These are phyloP conservation scores for Trichosporon inkin DNA, from an alignment of 1,284 basidiomycete genomes.

Conservation along the genomic window DNA sequence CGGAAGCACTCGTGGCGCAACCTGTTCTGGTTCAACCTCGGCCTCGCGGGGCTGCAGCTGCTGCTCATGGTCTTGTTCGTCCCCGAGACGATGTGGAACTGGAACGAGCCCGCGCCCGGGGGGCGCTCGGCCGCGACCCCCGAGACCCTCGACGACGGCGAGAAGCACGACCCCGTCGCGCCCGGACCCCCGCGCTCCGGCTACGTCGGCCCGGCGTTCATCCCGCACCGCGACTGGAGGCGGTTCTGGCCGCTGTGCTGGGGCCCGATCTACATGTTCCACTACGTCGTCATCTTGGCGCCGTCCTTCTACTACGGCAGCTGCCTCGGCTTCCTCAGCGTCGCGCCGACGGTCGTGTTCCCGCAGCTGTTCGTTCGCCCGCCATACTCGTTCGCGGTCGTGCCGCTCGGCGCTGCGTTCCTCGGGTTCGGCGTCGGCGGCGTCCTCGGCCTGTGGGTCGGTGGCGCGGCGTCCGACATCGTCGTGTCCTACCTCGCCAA, in stretches of 20 bases:
- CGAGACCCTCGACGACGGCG: neutral
- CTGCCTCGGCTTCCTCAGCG: slow-evolving; percentile 40
- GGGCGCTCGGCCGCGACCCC: neutral
- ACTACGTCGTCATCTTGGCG: slow-evolving; percentile 31
- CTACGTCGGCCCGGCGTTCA: slow-evolving; percentile 36
- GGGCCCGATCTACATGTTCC: slow-evolving; percentile 34
- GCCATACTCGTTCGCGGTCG: slow-evolving; percentile 39
- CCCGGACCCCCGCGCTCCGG: neutral
- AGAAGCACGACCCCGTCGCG: neutral
- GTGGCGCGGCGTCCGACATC: slow-evolving; percentile 40
- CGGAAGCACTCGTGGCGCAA: slow-evolving; percentile 30
- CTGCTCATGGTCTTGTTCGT: slow-evolving; percentile 33
- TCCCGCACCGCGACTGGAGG: slow-evolving; percentile 40
- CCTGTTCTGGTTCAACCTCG: slow-evolving; percentile 44
- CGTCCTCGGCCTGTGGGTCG: slow-evolving; percentile 43
- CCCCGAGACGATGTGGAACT: slow-evolving; percentile 46
- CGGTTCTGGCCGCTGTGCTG: slow-evolving; percentile 33
- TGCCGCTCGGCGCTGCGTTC: slow-evolving; percentile 40
- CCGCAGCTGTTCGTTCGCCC: slow-evolving; percentile 41
- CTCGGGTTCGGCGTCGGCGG: slow-evolving; percentile 44
- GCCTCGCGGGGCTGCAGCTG: slow-evolving; percentile 25
- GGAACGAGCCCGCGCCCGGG: no score
- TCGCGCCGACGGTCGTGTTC: slow-evolving; percentile 43
- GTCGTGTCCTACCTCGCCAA: slow-evolving; percentile 35
- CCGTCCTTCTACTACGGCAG: slow-evolving; percentile 45